Evolutionary conservation across 2,329 filamentous ascomycete species (phyloP), one percentile per base, ranked within the genome.

Genomic region (Colletotrichum tropicicola): DNA sequence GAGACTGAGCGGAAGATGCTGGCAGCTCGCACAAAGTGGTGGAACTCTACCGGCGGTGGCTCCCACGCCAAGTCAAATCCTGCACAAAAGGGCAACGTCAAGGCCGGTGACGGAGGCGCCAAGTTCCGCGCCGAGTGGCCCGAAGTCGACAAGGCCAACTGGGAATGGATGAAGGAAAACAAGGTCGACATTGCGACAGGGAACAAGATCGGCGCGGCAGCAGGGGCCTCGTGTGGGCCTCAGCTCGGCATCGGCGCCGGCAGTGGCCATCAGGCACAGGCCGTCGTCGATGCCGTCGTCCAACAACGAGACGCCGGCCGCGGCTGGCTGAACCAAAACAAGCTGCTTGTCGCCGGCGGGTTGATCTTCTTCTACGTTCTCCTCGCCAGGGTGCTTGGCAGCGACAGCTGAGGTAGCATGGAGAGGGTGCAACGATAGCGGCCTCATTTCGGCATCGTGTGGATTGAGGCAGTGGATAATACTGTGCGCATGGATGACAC

Each of bases 41-140:
- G 94, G 94, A 99, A 99, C 80, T 92, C 90, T 32, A 98, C 95
- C 0, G 94, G 95, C 41, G 94, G 93, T 55, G 95, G 95, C 7
- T 92, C 91, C 3, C 87, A 90, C 66, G 74, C 79, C 15, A 89
- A 85, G 67, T 76, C 81, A 21, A 84, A 83, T 59, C 76, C 81
- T 3, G 81, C 81, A 1, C 81, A 81, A 61, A 93, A 90, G 75
- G 93, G 92, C 9, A 93, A 97, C 68, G 90, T 98, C 73, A 97
- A 94, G 78, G 92, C 92, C 3, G 96, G 96, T 21, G 96, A 99
- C 74, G 94, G 94, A 12, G 96, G 96, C 4, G 88, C 91, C 72
- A 97, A 97, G 80, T 99, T 99, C 77, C 87, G 89, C 59, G 83
- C 87, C 10, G 93, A 98, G 79, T 99, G 94, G 93, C 89, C 93